Evolutionary conservation across 768 basidiomycete genomes (phyloP).

Genomic region (Leccinum subgranulosum): DNA sequence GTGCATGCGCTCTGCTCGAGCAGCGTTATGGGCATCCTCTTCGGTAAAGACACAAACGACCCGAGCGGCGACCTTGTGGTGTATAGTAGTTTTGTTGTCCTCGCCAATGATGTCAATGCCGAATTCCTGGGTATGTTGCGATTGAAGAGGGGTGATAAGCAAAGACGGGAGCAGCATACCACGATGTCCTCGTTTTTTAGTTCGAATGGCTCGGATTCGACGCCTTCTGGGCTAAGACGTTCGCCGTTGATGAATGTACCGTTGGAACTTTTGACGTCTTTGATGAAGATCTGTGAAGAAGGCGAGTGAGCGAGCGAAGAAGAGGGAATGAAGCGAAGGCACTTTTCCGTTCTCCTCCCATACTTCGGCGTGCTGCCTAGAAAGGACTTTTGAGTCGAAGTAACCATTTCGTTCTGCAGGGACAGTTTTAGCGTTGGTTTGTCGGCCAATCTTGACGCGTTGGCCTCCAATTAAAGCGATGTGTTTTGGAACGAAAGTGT

Average conservation of each 20-base stretch:
- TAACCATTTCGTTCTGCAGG: constrained; percentile 93
- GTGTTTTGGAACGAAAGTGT: constrained; percentile 92
- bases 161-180: constrained; percentile 47
- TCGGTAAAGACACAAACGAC: constrained; percentile 86
- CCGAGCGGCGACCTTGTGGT: constrained; percentile 97
- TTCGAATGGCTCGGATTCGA: constrained; percentile 90
- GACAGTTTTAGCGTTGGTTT: constrained; percentile 93
- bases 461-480: constrained; percentile 67
- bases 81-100: constrained; percentile 96
- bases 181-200: constrained; percentile 95
- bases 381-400: constrained; percentile 95
- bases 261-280: constrained; percentile 97
- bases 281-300: constrained; percentile 81
- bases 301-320: constrained; percentile 9
- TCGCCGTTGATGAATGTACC: constrained; percentile 99
- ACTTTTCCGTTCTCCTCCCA: constrained; percentile 94
- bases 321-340: constrained; percentile 12
- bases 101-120: constrained; percentile 99
- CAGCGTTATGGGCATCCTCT: constrained; percentile 76
- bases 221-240: constrained; percentile 81
- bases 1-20: constrained; percentile 67
- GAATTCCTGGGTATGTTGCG: constrained; percentile 67
- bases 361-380: constrained; percentile 95
- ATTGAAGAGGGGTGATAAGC: constrained; percentile 5
- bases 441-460: constrained; percentile 88